Percentiles rank a stretch among this genome's conserved stretches.
Evolutionary conservation across 1,284 basidiomycete genomes (phyloP).

Genomic region (Austroboletus olivaceoglutinosus): DNA sequence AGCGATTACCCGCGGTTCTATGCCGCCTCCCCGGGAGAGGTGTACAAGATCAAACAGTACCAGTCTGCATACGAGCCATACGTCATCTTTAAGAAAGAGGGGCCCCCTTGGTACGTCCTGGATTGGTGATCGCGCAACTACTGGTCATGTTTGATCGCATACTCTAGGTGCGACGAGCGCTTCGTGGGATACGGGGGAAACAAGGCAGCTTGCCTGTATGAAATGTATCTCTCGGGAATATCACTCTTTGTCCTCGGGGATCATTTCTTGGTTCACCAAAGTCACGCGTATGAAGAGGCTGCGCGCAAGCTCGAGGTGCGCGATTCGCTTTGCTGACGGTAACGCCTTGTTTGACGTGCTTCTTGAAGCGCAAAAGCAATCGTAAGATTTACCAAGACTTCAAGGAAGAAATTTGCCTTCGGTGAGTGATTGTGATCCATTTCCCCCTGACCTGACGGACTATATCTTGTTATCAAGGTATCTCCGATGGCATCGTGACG

Average conservation of each 20-base stretch:
- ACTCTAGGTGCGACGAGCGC: slow-evolving; percentile 76
- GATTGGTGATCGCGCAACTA: neutral
- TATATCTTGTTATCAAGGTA: slow-evolving; percentile 39
- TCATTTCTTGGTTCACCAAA: slow-evolving; percentile 85
- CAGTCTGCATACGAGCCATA: slow-evolving; percentile 85
- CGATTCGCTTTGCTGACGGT: neutral
- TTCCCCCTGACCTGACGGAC: no score
- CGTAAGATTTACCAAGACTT: slow-evolving; percentile 75
- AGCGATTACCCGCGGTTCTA: slow-evolving; percentile 76
- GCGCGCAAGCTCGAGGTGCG: slow-evolving; percentile 64
- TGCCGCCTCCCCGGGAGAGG: slow-evolving; percentile 55
- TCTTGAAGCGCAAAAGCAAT: slow-evolving; percentile 70
- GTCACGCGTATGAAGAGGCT: slow-evolving; percentile 75
- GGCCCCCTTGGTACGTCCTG: slow-evolving; percentile 60
- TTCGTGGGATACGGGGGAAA: slow-evolving; percentile 83
- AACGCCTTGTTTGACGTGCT: neutral
- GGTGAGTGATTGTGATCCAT: slow-evolving; percentile 37
- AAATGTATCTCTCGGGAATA: slow-evolving; percentile 64
- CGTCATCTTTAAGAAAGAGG: slow-evolving; percentile 73
- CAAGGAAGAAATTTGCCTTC: slow-evolving; percentile 68
- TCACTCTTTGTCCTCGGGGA: slow-evolving; percentile 79
- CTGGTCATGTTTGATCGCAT: neutral
- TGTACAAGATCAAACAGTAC: slow-evolving; percentile 73
- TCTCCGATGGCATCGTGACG: slow-evolving; percentile 51
- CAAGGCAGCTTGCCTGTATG: slow-evolving; percentile 66